phyloP scores from a whole-genome alignment of 2,329 filamentous ascomycete genomes.

The Aspergillus sp. region DNA sequence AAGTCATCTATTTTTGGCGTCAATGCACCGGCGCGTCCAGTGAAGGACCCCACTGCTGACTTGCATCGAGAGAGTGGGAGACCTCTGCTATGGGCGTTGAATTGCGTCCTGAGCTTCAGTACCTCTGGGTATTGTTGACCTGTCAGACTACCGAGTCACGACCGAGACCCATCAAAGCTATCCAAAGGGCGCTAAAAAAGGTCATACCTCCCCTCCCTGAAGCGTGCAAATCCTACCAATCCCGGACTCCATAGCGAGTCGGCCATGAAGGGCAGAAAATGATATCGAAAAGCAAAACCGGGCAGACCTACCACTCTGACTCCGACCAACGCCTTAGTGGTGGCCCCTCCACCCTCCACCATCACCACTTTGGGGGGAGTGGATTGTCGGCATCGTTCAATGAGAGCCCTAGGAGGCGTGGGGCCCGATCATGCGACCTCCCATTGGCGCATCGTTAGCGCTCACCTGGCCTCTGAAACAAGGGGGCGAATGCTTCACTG shows the following conservation, averaged over 20 bases:
- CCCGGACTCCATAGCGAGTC: too few species aligned
- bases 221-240: too few species aligned
- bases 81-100: too few species aligned
- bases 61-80: background rate
- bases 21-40: background rate
- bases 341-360: background rate
- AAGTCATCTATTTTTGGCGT: background rate
- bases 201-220: too few species aligned
- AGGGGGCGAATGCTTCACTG: constrained; percentile 34
- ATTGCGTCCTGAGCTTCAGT: too few species aligned
- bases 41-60: background rate
- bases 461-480: constrained; percentile 34
- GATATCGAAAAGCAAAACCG: background rate
- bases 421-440: constrained; percentile 3
- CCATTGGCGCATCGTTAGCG: constrained; percentile 32
- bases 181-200: too few species aligned
- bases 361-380: too few species aligned
- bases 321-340: background rate
- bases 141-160: background rate
- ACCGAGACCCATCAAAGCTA: too few species aligned
- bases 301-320: background rate
- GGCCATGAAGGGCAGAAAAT: too few species aligned
- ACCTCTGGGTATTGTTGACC: background rate
- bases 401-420: constrained; percentile 7
- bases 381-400: background rate